A percentile compares a stretch with the other conserved stretches of the same genome.
Evolutionary conservation across 75 land plant genomes (phyloP).

Genomic region (Pinus albicaulis): DNA sequence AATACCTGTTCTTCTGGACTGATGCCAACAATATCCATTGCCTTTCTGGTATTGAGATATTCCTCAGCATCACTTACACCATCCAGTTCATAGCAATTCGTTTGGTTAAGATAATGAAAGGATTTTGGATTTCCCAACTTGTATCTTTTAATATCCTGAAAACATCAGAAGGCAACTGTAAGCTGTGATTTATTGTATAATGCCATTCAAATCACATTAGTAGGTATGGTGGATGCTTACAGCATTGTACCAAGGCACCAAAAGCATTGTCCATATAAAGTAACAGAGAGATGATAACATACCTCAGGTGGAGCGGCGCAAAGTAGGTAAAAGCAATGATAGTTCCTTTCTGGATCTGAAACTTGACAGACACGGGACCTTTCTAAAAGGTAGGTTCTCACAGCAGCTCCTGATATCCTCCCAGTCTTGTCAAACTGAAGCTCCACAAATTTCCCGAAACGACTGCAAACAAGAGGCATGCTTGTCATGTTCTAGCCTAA

Average conservation of each 20-base stretch:
- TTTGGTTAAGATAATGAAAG: conserved; percentile 94
- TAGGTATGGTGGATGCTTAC: no score
- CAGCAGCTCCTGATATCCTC: conserved; percentile 97
- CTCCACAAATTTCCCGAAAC: conserved; percentile 99
- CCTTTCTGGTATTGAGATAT: conserved; percentile 87
- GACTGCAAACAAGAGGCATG: conserved; percentile 44
- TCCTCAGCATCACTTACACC: conserved; percentile 86
- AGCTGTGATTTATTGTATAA: background rate
- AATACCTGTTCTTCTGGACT: conserved; percentile 83
- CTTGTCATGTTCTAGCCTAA: background rate
- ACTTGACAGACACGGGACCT: conserved; percentile 97
- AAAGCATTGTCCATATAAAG: background rate
- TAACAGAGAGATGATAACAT: background rate
- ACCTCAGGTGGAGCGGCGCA: conserved; percentile 87
- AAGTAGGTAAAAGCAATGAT: conserved; percentile 96
- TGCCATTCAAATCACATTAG: background rate
- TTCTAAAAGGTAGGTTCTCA: conserved; percentile 93
- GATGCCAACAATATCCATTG: conserved; percentile 97
- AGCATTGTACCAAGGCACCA: background rate
- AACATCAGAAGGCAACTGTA: background rate
- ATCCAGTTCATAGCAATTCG: conserved; percentile 79
- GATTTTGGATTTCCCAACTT: conserved; percentile 71
- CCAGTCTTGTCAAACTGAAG: conserved; percentile 94
- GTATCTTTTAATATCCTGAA: conserved; percentile 83
- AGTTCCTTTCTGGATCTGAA: conserved; percentile 92